These are phyloP conservation scores for Eucalyptus camaldulensis DNA, from an alignment of 345 rosid genomes.

Conservation along the genomic window DNA sequence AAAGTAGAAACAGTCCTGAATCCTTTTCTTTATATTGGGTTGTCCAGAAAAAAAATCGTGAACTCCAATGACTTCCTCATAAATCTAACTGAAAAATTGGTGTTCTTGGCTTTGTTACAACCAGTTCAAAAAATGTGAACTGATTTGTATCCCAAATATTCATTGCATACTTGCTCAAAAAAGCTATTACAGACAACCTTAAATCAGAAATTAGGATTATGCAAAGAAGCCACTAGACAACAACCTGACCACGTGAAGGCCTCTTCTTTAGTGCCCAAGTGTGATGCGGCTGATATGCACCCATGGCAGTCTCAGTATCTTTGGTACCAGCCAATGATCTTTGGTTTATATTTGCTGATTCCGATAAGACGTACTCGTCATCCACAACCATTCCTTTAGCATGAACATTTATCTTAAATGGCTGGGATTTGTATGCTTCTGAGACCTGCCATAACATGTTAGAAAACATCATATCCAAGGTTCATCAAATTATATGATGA, in stretches of 20 bases:
- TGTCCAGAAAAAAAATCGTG: neutral
- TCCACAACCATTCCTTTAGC: constrained; percentile 93
- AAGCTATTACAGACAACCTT: neutral
- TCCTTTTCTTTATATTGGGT: neutral
- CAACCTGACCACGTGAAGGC: constrained; percentile 81
- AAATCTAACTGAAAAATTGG: neutral
- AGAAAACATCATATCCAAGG: neutral
- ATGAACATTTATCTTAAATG: constrained; percentile 87
- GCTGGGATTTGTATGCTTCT: constrained; percentile 25
- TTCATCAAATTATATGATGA: neutral
- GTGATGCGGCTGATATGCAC: constrained; percentile 83
- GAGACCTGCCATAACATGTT: constrained; percentile 22
- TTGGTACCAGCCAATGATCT: constrained; percentile 90
- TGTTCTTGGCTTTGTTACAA: neutral
- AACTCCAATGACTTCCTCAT: neutral
- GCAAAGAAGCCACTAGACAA: neutral
- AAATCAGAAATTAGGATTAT: neutral
- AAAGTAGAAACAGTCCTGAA: neutral
- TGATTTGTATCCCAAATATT: neutral
- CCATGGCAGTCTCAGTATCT: constrained; percentile 93
- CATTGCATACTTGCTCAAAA: neutral
- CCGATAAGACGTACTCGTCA: constrained; percentile 75
- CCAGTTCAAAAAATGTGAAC: neutral
- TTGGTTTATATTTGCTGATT: constrained; percentile 93
- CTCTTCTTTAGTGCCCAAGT: constrained; percentile 47